Conservation (phyloP, 768 basidiomycete species). For the Mycena galericulata region DNA sequence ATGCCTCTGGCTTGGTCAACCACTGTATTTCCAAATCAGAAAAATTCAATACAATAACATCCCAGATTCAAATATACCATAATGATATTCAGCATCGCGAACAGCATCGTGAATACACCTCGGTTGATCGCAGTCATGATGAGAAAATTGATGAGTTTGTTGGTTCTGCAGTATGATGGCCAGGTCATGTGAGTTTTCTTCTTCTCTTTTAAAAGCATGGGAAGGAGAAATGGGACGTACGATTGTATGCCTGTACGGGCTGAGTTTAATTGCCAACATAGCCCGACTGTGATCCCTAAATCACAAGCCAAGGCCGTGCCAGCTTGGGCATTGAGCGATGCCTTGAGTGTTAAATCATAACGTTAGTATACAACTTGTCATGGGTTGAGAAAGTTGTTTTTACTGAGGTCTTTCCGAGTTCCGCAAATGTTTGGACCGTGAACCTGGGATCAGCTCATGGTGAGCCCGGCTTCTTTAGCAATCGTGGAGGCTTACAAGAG, state of each 20-base stretch:
- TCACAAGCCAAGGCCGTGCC: not conserved
- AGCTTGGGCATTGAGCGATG: not conserved
- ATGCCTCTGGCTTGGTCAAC: not conserved
- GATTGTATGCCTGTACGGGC: slow-evolving; percentile 8
- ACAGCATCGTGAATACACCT: not conserved
- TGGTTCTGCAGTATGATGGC: not conserved
- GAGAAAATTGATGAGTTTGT: slow-evolving; percentile 15
- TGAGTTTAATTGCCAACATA: slow-evolving; percentile 8
- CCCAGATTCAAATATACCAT: not conserved
- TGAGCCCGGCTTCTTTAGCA: not conserved
- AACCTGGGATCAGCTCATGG: not conserved
- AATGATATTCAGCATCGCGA: not conserved
- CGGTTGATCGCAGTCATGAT: slow-evolving; percentile 8
- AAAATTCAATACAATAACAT: not conserved
- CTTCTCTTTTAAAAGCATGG: not conserved
- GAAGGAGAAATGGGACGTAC: not conserved
- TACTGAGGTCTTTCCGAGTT: slow-evolving; percentile 7
- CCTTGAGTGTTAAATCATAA: not conserved
- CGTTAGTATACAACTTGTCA: not conserved
- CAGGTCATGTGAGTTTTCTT: not conserved
- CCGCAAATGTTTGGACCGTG: not conserved
- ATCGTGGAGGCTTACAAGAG: not conserved
- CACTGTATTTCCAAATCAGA: not conserved
- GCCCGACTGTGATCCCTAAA: not conserved
- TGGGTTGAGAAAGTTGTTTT: not conserved